Conservation (phyloP, 2,329 filamentous ascomycete genomes). For the Neonectria punicea region DNA sequence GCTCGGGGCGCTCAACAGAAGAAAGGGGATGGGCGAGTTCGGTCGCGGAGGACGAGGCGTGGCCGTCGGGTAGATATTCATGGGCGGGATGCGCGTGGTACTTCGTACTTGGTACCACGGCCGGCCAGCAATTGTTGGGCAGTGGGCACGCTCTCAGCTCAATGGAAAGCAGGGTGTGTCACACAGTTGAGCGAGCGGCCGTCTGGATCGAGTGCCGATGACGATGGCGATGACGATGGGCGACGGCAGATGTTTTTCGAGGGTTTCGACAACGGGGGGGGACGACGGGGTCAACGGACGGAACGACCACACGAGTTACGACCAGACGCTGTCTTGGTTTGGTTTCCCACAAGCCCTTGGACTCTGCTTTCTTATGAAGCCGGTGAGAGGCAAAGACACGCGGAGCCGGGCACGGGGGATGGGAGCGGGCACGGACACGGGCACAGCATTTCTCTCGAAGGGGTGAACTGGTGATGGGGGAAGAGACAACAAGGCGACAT, state of each 20-base stretch:
- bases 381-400: slow-evolving; percentile 44
- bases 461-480: slow-evolving; percentile 30
- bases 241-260: neutral
- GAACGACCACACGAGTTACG: slow-evolving; percentile 8
- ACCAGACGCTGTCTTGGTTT: slow-evolving; percentile 4
- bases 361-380: slow-evolving; percentile 45
- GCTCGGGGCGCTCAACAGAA: slow-evolving; percentile 36
- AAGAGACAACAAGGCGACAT: slow-evolving; percentile 42
- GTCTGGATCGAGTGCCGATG: neutral
- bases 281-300: neutral
- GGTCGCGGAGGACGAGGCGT: slow-evolving; percentile 33
- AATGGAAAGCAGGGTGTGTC: neutral
- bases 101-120: slow-evolving; percentile 11
- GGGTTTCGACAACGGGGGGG: slow-evolving; percentile 2
- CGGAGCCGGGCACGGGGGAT: slow-evolving; percentile 29
- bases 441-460: slow-evolving; percentile 11
- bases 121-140: neutral
- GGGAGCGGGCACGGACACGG: too few relatives aligned
- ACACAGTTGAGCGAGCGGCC: neutral
- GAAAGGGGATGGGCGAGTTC: slow-evolving; percentile 38
- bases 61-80: slow-evolving; percentile 31
- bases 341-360: slow-evolving; percentile 26
- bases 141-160: neutral
- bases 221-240: neutral
- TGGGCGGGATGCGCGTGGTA: slow-evolving; percentile 27